Evolutionary conservation across 192 early-diverging fungal species (phyloP), one percentile per base, ranked within the genome.

Genomic region (Backusella tuberculispora): DNA sequence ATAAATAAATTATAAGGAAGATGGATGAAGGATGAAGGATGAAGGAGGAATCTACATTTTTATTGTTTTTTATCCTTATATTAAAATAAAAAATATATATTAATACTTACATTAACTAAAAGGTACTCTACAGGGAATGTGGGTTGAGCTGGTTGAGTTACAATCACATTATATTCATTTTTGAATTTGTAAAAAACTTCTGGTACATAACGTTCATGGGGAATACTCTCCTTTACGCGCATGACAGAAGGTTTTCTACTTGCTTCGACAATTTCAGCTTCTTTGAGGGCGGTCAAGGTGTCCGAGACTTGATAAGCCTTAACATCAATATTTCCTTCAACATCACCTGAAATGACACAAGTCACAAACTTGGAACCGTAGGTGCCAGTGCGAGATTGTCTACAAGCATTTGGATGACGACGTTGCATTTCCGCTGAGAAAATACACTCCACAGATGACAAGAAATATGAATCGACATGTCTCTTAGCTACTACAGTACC

Each of bases 51-150:
- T 34, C 1, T 10, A 9, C 4, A 9, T 43, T 43, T 43, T 43
- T 43, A 9, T 43, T 43, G 42, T 24, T 26, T 60, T 5, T 3
- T 24, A 50, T 50, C 6, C 3, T 10, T 0, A 5, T 10, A 43
- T 10, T 43, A 43, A 43, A 6, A 4, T 14, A 44, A 2, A 19
- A 56, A 43, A 48, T 34, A 38, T 7, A 48, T 34, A 38, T 7
- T 14, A 5, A 7, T 26, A 69, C 85, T 80, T 87, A 96, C 94
- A 73, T 96, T 98, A 26, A 98, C 93, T 38, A 99, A 83, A 21
- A 99, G 87, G 76, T 99, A 98, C 73, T 99, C 97, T 1, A 98
- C 92, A 0, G 98, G 98, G 77, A 98, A 99, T 4, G 95, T 93
- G 0, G 97, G 97, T 75, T 97, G 96, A 21, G 98, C 97, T 37